Evolutionary conservation across 1,139 yeast species (phyloP), one percentile per base, ranked within the genome.

Genomic region (Saccharomyces hybrid): DNA sequence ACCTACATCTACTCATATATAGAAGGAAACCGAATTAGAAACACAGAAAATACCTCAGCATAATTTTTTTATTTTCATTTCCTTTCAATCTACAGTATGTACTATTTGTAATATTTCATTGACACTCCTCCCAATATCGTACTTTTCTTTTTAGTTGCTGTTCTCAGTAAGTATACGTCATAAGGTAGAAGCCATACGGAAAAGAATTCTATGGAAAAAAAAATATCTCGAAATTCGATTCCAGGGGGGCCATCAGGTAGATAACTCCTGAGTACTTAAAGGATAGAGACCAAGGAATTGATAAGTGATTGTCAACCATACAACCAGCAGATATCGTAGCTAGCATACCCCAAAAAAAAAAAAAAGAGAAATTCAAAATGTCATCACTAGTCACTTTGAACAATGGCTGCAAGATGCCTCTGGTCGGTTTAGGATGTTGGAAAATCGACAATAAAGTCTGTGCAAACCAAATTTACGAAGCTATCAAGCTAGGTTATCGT

Each of bases 401-500:
- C 73, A 81, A 83, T 58, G 87, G 88, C 26, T 66, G 74, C 58
- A 75, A 76, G 57, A 81, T 82, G 81, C 88, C 88, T 56, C 69
- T 77, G 50, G 82, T 82, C 60, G 88, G 88, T 52, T 74, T 82
- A 59, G 88, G 88, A 49, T 80, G 83, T 69, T 83, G 88, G 88
- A 83, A 83, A 66, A 80, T 83, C 61, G 77, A 80, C 63, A 76
- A 77, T 48, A 77, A 71, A 26, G 76, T 78, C 48, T 81, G 84
- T 57, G 83, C 86, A 42, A 79, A 78, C 52, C 81, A 79, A 58
- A 79, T 83, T 57, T 83, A 82, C 75, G 78, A 82, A 51, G 88
- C 88, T 59, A 82, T 83, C 64, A 82, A 83, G 67, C 73, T 75
- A 23, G 95, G 95, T 9, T 86, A 86, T 76, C 78, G 93, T 71